Evolutionary conservation across 345 rosid species (phyloP).

Genomic region (Syzygium aromaticum): DNA sequence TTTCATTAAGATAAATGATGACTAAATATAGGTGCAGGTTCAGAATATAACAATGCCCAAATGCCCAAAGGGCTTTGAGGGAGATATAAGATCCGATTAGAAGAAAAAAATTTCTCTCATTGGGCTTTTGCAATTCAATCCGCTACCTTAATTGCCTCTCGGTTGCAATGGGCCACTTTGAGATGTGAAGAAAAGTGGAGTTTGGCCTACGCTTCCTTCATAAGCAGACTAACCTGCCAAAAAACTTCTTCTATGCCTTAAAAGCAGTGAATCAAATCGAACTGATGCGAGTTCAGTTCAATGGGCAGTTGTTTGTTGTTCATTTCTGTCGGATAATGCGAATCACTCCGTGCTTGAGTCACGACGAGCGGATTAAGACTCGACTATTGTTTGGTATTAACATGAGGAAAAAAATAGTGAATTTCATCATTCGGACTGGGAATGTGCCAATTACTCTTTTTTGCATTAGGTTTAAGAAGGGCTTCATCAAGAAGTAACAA

Average conservation of each 20-base stretch:
- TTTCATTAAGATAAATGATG: neutral
- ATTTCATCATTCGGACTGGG: neutral
- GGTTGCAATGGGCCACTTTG: fast-evolving
- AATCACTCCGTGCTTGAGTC: neutral
- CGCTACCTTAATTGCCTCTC: fast-evolving
- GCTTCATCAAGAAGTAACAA: neutral
- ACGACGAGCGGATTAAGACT: neutral
- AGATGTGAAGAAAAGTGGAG: neutral
- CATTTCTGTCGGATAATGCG: neutral
- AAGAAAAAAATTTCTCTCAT: neutral
- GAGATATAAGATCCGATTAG: neutral
- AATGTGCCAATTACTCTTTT: neutral
- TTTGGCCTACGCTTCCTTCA: neutral
- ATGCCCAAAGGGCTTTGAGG: neutral
- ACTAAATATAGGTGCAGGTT: neutral
- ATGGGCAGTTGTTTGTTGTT: neutral
- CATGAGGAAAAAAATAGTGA: neutral
- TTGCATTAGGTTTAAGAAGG: neutral
- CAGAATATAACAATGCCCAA: neutral
- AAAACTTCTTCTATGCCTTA: neutral
- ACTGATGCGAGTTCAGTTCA: neutral
- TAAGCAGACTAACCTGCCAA: neutral
- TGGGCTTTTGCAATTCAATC: fast-evolving
- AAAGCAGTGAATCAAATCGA: neutral
- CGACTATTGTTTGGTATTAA: neutral